Percentiles rank a stretch among this genome's conserved stretches.
Conservation (phyloP, 164 flowering plant species). For the Vitis labrusca region DNA sequence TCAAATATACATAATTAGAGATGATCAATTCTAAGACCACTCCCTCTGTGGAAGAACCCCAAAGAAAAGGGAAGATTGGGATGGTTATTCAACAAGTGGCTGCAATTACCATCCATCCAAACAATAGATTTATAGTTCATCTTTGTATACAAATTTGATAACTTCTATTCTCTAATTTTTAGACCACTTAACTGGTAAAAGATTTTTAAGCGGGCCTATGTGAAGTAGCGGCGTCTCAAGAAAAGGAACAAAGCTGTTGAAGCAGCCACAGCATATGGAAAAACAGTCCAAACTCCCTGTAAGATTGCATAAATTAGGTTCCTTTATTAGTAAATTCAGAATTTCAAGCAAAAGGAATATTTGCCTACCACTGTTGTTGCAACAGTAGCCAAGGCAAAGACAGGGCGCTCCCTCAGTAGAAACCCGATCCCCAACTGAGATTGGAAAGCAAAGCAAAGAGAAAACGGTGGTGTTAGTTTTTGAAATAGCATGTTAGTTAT, state of each 20-base stretch:
- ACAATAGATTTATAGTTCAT: neutral
- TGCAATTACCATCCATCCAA: slow-evolving; percentile 10
- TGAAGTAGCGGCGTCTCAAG: slow-evolving; percentile 40
- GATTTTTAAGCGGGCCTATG: slow-evolving; percentile 11
- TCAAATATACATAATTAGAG: too few relatives aligned
- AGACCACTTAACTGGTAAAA: neutral
- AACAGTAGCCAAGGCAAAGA: slow-evolving; percentile 74
- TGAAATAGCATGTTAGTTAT: neutral
- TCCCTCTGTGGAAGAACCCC: neutral
- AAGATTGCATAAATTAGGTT: slow-evolving; percentile 18
- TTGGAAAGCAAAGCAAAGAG: slow-evolving; percentile 5
- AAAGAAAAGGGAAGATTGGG: neutral
- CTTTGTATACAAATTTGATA: neutral
- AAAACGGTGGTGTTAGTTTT: neutral
- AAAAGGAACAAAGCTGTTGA: slow-evolving; percentile 58
- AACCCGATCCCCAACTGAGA: slow-evolving; percentile 73
- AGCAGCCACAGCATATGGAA: slow-evolving; percentile 75
- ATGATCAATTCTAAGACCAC: too few relatives aligned
- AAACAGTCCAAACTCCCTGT: slow-evolving; percentile 82
- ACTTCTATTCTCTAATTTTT: neutral
- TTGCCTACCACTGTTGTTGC: slow-evolving; percentile 73
- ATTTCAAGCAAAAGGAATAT: slow-evolving; percentile 1
- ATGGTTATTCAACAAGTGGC: slow-evolving; percentile 9
- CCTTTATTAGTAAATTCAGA: neutral
- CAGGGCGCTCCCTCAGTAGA: slow-evolving; percentile 69